Evolutionary conservation across 73 alveolate species (phyloP), one percentile per base, ranked within the genome.

Genomic region (Uronychia setigera): DNA sequence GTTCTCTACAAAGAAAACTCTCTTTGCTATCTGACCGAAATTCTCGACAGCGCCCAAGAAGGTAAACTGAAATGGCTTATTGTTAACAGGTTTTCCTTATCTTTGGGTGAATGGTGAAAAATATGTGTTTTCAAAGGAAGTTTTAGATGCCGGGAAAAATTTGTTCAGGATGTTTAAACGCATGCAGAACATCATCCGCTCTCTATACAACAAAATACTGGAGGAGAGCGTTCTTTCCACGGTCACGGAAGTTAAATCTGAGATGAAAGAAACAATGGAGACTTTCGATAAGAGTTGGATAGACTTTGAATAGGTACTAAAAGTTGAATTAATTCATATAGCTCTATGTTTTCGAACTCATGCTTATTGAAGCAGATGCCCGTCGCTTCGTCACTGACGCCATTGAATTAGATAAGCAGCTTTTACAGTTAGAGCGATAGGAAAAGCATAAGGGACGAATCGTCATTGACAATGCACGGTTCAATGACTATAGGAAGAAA

Each of bases 71-170:
- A 5, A n/a, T n/a, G n/a, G n/a, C 1, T 46, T 19, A 11, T 11
- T 11, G 67, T 46, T 11, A 19, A 46, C 67, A 46, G 67, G 67
- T 5, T 96, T 96, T 60, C 98, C 98, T 32, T 96, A 92, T 92
- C 84, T 97, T 29, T 92, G 97, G 92, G 99, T 98, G 34, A 98
- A 98, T 90, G 99, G 99, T 1, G 99, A 96, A 80, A 97, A 97
- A 87, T 98, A 96, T 86, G 96, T 91, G 59, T 98, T 98, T 92
- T 92, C 99, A 0, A 33, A 88, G 30, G 99, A 96, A 83, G 99
- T 98, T 29, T 84, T 97, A 33, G 95, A 96, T 32, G 93, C 94
- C 35, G 99, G 99, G 29, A 84, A 94, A 75, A 93, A 94, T 30
- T 85, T 97, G 82, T 88, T 94, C 83, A 81, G 87, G 83, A 79